Conservation (phyloP, 768 basidiomycete species). For the Rickenella mellea region DNA sequence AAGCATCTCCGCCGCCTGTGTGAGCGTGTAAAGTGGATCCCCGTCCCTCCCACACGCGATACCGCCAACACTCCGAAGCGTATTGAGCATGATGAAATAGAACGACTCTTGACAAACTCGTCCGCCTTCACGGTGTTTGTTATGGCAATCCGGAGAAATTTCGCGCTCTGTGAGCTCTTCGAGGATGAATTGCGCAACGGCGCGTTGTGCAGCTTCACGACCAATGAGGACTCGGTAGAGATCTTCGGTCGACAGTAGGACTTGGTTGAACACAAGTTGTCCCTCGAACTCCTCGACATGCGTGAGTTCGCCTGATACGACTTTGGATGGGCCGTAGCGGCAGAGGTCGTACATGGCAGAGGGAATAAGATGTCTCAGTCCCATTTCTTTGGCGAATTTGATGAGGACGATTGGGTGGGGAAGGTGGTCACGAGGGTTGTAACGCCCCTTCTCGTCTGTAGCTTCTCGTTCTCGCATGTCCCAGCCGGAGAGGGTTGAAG, state of each 20-base stretch:
- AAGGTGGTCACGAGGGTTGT: conserved; percentile 47
- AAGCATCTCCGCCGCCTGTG: conserved; percentile 65
- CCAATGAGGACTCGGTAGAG: conserved; percentile 43
- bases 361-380: conserved; percentile 47
- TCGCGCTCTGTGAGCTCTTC: conserved; percentile 39
- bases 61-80: conserved; percentile 60
- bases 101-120: conserved; percentile 57
- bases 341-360: conserved; percentile 69
- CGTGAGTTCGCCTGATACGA: conserved; percentile 50
- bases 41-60: conserved; percentile 66
- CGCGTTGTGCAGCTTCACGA: conserved; percentile 55
- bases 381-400: conserved; percentile 58
- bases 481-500: conserved; percentile 57
- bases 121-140: conserved; percentile 25
- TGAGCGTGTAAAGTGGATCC: conserved; percentile 61
- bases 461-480: conserved; percentile 53
- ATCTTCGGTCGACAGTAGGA: conserved; percentile 27
- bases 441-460: conserved; percentile 40
- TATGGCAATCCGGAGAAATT: conserved; percentile 40
- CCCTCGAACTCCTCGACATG: too few relatives aligned
- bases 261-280: conserved; percentile 6
- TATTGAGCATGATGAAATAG: conserved; percentile 68
- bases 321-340: conserved; percentile 63
- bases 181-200: conserved; percentile 51
- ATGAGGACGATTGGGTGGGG: conserved; percentile 66